A percentile compares a stretch with the other conserved stretches of the same genome.
Evolutionary conservation across 139 green algal species (phyloP).

Genomic region (Diplosphaera chodatii): DNA sequence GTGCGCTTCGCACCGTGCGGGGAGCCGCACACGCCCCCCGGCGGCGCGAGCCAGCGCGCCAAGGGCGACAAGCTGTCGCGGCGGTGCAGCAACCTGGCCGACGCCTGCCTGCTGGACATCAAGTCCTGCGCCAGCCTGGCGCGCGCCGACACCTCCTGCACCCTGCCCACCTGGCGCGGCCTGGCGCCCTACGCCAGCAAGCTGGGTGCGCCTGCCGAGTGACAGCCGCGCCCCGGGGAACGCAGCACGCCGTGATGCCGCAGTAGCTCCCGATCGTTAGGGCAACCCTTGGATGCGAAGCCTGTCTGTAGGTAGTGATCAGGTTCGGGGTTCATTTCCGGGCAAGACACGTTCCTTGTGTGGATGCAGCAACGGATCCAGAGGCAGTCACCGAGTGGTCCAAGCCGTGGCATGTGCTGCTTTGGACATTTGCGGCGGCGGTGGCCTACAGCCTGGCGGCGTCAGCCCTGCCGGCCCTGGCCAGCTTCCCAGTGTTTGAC

Average conservation of each 20-base stretch:
- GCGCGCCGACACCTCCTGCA: background rate
- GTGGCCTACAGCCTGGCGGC: constrained; percentile 14
- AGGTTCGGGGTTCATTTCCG: no score
- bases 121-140: constrained; percentile 1
- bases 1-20: no score
- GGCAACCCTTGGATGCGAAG: no score
- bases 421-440: constrained; percentile 13
- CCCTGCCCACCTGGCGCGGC: background rate
- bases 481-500: constrained; percentile 30
- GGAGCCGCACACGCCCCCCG: no score
- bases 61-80: background rate
- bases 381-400: constrained; percentile 11
- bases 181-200: background rate
- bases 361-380: background rate
- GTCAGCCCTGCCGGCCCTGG: background rate
- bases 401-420: constrained; percentile 17
- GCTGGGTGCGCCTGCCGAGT: background rate
- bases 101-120: background rate
- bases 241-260: no score
- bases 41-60: background rate
- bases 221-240: no score
- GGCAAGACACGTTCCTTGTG: no score
- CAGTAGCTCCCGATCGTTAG: no score
- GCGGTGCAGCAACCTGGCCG: background rate
- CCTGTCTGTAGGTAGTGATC: no score